Base-by-base conservation (phyloP, 441 rosid species). In the Dalechampia spathulata region DNA sequence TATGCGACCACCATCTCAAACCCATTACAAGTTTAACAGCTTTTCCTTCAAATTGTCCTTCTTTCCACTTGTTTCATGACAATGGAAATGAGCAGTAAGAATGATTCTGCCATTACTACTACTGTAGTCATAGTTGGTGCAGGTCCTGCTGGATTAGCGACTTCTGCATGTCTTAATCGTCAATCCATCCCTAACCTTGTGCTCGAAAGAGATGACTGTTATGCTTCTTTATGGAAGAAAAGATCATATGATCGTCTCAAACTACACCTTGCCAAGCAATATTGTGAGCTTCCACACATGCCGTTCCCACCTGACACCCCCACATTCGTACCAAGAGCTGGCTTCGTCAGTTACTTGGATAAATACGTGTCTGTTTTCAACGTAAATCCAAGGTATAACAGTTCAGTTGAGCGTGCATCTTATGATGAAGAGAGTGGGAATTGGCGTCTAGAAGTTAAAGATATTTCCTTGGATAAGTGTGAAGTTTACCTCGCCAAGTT, bases 121-220 rank as follows among this genome's bases (percentile, higher is more conserved):
- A 37, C 41, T 1, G 72, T 66, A 2, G 62, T 79, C 39, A 70
- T 79, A 11, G 70, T 82, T 0, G 87, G 87, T 7, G 76, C 82
- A 1, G 87, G 87, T 0, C 84, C 83, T 28, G 60, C 88, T 0
- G 85, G 88, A 7, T 62, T 79, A 1, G 79, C 83, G 1, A 69
- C 74, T 0, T 58, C 85, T 2, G 83, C 75, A 3, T 75, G 83
- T 51, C 67, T 79, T 0, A 59, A 48, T 21, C 58, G 7, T n/a
- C 55, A 21, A 39, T 55, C 67, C 11, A 76, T 79, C 23, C 67
- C 80, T 10, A 60, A 66, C 52, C 40, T 74, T 21, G 62, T 77
- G 3, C 51, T 82, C 6, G 88, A 82, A 54, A 77, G 59, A 58
- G 83, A 75, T 23, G 85, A 73, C 27, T 60, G 79, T 28, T 61